Percentiles rank a stretch among this genome's conserved stretches.
phyloP scores from a whole-genome alignment of 345 rosid genomes.

The Ceriops tagal region DNA sequence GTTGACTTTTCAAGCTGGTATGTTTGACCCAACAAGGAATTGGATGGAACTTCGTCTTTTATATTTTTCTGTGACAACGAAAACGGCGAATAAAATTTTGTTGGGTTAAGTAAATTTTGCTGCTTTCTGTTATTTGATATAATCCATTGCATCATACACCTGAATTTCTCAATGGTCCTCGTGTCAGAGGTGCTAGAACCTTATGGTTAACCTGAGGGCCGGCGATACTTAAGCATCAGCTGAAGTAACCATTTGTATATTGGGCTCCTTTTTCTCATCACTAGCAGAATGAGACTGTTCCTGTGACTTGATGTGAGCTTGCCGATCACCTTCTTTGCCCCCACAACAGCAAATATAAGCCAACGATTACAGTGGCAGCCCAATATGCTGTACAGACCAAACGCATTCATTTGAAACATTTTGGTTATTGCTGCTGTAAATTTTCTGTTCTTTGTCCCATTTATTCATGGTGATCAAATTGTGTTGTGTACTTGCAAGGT shows the following conservation, averaged over 20 bases:
- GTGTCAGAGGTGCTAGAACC: too few species aligned
- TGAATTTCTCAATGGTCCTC: not conserved
- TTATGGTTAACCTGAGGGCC: not conserved
- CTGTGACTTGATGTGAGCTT: constrained; percentile 12
- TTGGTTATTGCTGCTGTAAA: not conserved
- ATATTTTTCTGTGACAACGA: too few species aligned
- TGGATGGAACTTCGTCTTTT: too few species aligned
- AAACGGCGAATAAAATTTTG: too few species aligned
- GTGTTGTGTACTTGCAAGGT: not conserved
- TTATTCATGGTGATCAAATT: not conserved
- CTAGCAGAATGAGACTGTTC: constrained; percentile 12
- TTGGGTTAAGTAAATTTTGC: too few species aligned
- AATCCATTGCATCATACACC: not conserved
- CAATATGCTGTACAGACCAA: constrained; percentile 38
- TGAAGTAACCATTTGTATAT: constrained; percentile 15
- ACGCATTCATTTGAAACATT: not conserved
- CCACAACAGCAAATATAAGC: constrained; percentile 61
- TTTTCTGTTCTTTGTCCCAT: not conserved
- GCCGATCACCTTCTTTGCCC: constrained; percentile 58
- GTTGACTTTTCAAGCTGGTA: too few species aligned
- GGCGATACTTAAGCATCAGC: constrained; percentile 11
- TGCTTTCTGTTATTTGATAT: too few species aligned
- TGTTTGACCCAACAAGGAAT: too few species aligned
- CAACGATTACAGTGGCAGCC: constrained; percentile 43
- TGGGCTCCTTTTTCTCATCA: constrained; percentile 14